Evolutionary conservation across 331 rosid genomes (phyloP), one percentile per base, ranked within the genome.

Genomic region (Pyrus hybrid): DNA sequence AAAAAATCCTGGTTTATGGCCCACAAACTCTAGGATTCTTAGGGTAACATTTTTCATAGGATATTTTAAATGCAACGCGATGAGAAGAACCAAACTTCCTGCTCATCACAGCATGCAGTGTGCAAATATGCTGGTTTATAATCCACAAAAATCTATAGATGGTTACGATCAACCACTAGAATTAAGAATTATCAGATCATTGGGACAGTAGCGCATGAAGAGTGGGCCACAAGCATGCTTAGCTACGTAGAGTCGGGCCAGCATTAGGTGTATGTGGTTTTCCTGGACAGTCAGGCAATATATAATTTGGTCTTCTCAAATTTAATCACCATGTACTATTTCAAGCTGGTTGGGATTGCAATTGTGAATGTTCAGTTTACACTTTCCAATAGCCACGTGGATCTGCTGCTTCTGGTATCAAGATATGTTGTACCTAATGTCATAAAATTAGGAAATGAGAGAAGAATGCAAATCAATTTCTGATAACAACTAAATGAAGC

Each of bases 391-490:
- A 76, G 81, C 89, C 86, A 64, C 58, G 73, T 63, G 88, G 90
- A 82, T 87, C 93, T 71, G 91, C 83, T 70, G 87, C 84, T 78
- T 63, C 68, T 35, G 99, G 99, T 74, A 89, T 88, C 87, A 94
- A 85, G 83, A 94, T 77, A 90, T 94, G 58, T 84, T 88, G 93
- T 84, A 94, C 92, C 99, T 94, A 82, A 74, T 41, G 41, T 72
- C 51, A 74, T 23, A 67, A 57, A 64, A 51, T 74, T 58, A 30
- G 75, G n/a, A 80, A 68, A 43, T 71, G 32, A 64, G 43, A 10
- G 71, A 66, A 76, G 20, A 54, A 80, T 79, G 53, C 32, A 0
- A 60, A 62, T 73, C 58, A n/a, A 71, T 56, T 32, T 33, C 14
- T 20, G 13, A 64, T 25, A 16, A 45, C 13, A 33, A 66, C 56